These are phyloP conservation scores for Tremella yokohamensis DNA, from an alignment of 768 basidiomycete species.

Conservation along the genomic window DNA sequence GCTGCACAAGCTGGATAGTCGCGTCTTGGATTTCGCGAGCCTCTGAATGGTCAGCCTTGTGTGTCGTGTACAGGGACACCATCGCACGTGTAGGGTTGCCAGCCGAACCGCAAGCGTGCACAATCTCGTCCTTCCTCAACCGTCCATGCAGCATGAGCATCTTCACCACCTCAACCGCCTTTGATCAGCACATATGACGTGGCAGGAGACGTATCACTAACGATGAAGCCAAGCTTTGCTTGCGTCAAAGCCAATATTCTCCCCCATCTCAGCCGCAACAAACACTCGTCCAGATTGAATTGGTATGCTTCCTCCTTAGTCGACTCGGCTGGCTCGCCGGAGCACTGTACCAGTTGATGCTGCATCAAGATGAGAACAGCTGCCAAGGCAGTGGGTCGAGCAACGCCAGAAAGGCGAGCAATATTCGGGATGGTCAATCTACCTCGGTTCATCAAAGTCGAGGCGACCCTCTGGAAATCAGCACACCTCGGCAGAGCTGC, in stretches of 20 bases:
- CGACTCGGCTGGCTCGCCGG: conserved; percentile 55
- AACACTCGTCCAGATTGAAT: conserved; percentile 76
- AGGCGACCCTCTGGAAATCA: conserved; percentile 63
- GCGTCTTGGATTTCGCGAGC: background rate
- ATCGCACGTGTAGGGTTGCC: too few species aligned
- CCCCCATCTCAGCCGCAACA: conserved; percentile 77
- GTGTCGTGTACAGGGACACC: too few species aligned
- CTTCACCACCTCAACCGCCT: conserved; percentile 75
- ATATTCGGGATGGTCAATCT: conserved; percentile 69
- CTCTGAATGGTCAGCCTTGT: background rate
- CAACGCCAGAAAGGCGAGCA: conserved; percentile 65
- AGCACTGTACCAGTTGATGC: conserved; percentile 84
- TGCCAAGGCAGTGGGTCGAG: conserved; percentile 65
- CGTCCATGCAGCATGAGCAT: conserved; percentile 80
- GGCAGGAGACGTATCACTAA: conserved; percentile 51
- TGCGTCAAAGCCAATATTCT: conserved; percentile 72
- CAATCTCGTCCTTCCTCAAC: conserved; percentile 69
- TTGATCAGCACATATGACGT: conserved; percentile 6
- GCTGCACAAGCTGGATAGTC: conserved; percentile 22
- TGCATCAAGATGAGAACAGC: conserved; percentile 76
- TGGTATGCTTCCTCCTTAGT: conserved; percentile 58
- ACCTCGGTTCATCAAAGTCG: conserved; percentile 72
- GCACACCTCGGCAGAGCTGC: background rate
- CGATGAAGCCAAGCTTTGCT: conserved; percentile 66
- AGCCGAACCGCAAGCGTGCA: conserved; percentile 51